A percentile compares a stretch with the other conserved stretches of the same genome.
Conservation (phyloP, 2,329 filamentous ascomycete genomes). For the Cylindrodendrum hubeiense region DNA sequence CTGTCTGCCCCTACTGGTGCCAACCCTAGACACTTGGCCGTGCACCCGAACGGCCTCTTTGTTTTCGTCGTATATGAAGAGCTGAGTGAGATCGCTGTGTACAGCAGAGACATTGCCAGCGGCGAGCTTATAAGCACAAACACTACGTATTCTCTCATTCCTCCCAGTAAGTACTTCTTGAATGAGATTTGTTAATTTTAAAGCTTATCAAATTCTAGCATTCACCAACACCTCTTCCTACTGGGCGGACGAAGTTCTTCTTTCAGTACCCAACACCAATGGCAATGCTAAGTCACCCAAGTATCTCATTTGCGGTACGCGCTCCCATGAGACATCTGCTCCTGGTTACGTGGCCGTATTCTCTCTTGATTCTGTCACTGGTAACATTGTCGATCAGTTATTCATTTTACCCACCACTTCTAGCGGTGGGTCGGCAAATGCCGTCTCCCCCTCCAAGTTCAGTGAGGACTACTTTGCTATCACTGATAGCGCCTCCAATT, state of each 20-base stretch:
- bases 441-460: conserved; percentile 23
- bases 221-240: conserved; percentile 22
- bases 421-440: conserved; percentile 27
- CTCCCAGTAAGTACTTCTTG: background rate
- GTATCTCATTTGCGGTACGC: conserved; percentile 11
- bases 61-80: conserved; percentile 17
- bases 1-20: conserved; percentile 8
- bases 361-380: conserved; percentile 1
- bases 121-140: conserved; percentile 15
- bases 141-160: conserved; percentile 13
- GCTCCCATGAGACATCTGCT: conserved; percentile 7
- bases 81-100: conserved; percentile 6
- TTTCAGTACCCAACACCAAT: conserved; percentile 1
- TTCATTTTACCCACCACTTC: conserved; percentile 20
- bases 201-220: background rate
- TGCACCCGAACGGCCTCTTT: conserved; percentile 6
- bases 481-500: conserved; percentile 24
- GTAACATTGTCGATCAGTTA: conserved; percentile 9
- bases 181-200: background rate
- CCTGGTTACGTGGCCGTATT: conserved; percentile 13
- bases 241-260: conserved; percentile 18
- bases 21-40: conserved; percentile 13
- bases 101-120: background rate
- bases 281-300: conserved; percentile 1
- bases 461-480: conserved; percentile 29